Base-by-base conservation (phyloP, 2,329 filamentous ascomycete species). In the Macrophomina pseudophaseolina region DNA sequence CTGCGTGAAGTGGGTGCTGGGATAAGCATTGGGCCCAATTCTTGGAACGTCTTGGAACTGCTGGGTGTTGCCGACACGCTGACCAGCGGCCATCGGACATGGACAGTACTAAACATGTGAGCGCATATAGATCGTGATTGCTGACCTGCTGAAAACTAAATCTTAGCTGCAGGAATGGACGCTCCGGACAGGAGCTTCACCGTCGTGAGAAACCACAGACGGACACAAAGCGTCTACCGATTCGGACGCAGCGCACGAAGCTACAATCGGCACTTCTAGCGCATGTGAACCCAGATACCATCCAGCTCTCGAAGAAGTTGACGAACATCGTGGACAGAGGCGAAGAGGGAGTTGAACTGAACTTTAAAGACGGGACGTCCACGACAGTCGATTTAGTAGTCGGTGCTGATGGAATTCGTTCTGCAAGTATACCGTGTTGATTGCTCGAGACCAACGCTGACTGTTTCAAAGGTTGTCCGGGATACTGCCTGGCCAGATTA, bases 331-430 rank as follows among this genome's bases (percentile, higher is more conserved):
- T 80, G 3, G 75, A 85, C 58, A 67, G 80, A 2, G 70, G 73
- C 0, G 69, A 66, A 14, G 72, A 71, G 0, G 82, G 80, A 4
- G n/a, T 62, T 6, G 58, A 62, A 18, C 14, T 62, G 44, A 18
- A 66, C 0, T 87, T 88, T 66, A 76, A 80, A 12, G 84, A 87
- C 68, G 79, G 80, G 0, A 79, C 78, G 2, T 72, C 77, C 12
- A 65, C 65, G 2, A 68, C 66, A 16, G 79, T 79, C 2, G 83
- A 85, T 68, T 71, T 86, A 0, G 77, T 86, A 0, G 78, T 87
- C 2, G 85, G 84, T 0, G 84, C 82, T 4, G 83, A 87, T 70
- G 83, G 85, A 2, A 85, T 86, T 62, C 80, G 83, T 66, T 85
- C 83, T 4, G 58, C 49, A 48, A 1, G 58, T 62, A 2, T 28